Base-by-base conservation (phyloP, 768 basidiomycete genomes). In the Boletus sp. region DNA sequence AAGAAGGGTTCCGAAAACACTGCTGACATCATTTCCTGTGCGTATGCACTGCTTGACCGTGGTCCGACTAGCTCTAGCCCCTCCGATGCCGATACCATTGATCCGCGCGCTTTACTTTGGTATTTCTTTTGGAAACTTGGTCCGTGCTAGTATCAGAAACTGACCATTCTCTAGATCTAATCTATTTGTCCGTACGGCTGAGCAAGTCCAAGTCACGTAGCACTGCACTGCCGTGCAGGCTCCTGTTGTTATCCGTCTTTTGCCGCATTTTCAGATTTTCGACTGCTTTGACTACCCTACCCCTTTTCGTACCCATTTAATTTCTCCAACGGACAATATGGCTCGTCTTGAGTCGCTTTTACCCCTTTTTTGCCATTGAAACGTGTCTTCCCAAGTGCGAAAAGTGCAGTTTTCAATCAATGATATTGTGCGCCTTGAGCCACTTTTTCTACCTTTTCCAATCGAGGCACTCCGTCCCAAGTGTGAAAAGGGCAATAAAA, bases 1-100 rank as follows among this genome's bases (percentile, higher is more conserved):
- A 55, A 35, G 39, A 55, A 55, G 32, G 33, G 41, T 18, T 9
- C 47, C 3, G n/a, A 50, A 12, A 56, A 56, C 6, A 53, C 55
- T 4, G 30, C 50, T 12, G 29, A 56, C 30, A 52, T 56, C n/a
- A 53, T 56, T 32, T 0, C 14, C 8, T 39, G 30, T 28, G 32
- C 45, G 1, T 44, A 45, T 30, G 17, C 33, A 20, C 15, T 36
- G n/a, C 42, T 55, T 2, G 15, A 42, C 24, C 3, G 1, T 28
- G 32, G 24, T 14, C 18, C 47, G 5, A 10, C 36, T 14, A 32
- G 12, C n/a, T 17, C 45, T 20, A 11, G 24, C 37, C 15, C 37
- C 37, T 40, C 15, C 7, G 39, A 30, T 2, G 11, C n/a, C 0
- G 28, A 56, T 11, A 5, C 11, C 4, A 11, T 52, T 30, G 55